Evolutionary conservation across 495 filamentous ascomycete genomes (phyloP).

Genomic region (Opeltia flavorubescens): DNA sequence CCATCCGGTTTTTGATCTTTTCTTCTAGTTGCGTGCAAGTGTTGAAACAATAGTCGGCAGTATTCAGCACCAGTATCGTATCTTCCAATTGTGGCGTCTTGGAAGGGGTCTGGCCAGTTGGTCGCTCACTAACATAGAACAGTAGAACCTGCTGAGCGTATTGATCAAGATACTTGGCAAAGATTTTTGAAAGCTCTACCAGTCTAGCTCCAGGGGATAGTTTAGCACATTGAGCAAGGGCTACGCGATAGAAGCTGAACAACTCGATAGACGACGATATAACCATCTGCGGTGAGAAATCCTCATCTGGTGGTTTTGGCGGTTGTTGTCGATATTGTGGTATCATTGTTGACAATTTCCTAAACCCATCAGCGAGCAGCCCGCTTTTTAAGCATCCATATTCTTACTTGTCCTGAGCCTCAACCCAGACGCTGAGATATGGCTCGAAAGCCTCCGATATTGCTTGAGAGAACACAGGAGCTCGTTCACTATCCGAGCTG

Average conservation of each 20-base stretch:
- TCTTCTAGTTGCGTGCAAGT: slow-evolving; percentile 88
- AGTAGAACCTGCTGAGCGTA: slow-evolving; percentile 90
- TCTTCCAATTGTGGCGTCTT: slow-evolving; percentile 56
- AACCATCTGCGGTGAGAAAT: slow-evolving; percentile 81
- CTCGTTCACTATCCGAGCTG: slow-evolving; percentile 62
- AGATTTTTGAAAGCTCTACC: slow-evolving; percentile 68
- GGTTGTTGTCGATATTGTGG: slow-evolving; percentile 82
- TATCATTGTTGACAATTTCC: slow-evolving; percentile 66
- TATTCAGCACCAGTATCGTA: slow-evolving; percentile 76
- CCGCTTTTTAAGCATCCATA: not conserved
- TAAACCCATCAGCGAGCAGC: slow-evolving; percentile 12
- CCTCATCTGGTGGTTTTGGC: slow-evolving; percentile 68
- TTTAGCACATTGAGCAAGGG: slow-evolving; percentile 87
- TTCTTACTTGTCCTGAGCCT: slow-evolving; percentile 69
- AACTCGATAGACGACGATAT: slow-evolving; percentile 90
- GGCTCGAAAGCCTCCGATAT: slow-evolving; percentile 97
- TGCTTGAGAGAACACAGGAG: slow-evolving; percentile 70
- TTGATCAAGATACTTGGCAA: slow-evolving; percentile 87
- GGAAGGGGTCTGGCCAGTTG: slow-evolving; percentile 32
- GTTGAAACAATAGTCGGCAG: slow-evolving; percentile 91
- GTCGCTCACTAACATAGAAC: slow-evolving; percentile 53
- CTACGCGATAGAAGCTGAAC: slow-evolving; percentile 89
- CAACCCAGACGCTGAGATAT: slow-evolving; percentile 93
- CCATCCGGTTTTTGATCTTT: slow-evolving; percentile 81
- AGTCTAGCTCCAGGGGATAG: slow-evolving; percentile 79